Base-by-base conservation (phyloP, 495 filamentous ascomycete species). In the Cenococcum geophilum region DNA sequence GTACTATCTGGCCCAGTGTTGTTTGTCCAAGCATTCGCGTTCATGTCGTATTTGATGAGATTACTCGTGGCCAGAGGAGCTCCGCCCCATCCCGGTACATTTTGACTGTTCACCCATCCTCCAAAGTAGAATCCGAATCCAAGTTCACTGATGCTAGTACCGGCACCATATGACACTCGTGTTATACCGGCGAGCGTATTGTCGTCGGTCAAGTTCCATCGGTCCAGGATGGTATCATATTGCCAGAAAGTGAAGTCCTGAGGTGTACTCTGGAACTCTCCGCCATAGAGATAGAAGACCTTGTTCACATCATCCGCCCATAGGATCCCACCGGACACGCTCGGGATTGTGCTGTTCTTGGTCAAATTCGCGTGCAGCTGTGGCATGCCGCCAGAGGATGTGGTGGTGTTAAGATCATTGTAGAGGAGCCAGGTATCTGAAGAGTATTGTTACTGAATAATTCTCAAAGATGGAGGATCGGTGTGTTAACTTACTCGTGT, bases 271-370 rank as follows among this genome's bases (percentile, higher is more conserved):
- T 74, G 66, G 56, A 71, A 77, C 57, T 82, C 76, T 34, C 81
- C 81, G 22, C 80, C 80, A 65, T 75, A 82, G 1, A 77, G 70
- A 62, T 79, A 83, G 42, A 83, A 74, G 23, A 74, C 65, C 65
- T 80, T 81, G 64, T 83, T 82, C 27, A 79, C 71, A 20, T 73
- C 63, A 58, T 82, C 81, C 11, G 74, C 68, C 80, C 79, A 83
- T 4, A 82, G 61, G 20, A 76, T 67, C 4, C 79, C 80, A 18
- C 80, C 78, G 4, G 66, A 58, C n/a, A 70, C 68, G 60, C 58
- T 61, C 6, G 80, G 80, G 22, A 82, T 73, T 14, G 73, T 70
- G 25, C 60, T 62, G 58, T 79, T 78, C 59, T 82, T 83, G 36
- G 75, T 76, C 2, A 82, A 68, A 47, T 81, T 79, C 52, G 76